Evolutionary conservation across 2,329 filamentous ascomycete species (phyloP).

Genomic region (Nemania sp.): DNA sequence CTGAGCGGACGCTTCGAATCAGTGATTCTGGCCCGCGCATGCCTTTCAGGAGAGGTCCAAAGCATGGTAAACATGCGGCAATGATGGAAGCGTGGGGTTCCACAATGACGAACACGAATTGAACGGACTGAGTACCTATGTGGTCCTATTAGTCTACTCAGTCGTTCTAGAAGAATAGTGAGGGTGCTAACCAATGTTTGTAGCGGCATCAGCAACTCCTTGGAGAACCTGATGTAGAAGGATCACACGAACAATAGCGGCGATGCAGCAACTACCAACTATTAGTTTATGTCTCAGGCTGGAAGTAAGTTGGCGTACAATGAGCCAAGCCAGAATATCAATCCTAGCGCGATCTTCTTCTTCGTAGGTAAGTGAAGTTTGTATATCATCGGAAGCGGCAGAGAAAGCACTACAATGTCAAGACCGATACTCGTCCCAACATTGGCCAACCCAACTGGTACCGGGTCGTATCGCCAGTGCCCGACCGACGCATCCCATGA

Average conservation of each 20-base stretch:
- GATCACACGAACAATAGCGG: conserved; percentile 14
- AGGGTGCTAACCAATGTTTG: too few species aligned
- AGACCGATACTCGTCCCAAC: neutral
- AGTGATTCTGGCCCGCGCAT: conserved; percentile 15
- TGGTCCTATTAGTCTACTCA: too few species aligned
- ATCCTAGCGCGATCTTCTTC: neutral
- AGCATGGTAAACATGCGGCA: conserved; percentile 31
- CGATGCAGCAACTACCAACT: neutral
- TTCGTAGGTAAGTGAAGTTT: neutral
- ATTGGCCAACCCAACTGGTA: neutral
- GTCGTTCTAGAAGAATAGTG: too few species aligned
- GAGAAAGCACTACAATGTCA: neutral
- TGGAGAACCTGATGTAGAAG: too few species aligned
- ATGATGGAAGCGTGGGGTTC: conserved; percentile 38
- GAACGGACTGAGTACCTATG: neutral
- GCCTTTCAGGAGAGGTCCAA: conserved; percentile 18
- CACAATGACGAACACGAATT: conserved; percentile 14
- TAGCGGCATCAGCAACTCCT: too few species aligned
- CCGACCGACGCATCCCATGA: too few species aligned
- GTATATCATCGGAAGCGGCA: neutral
- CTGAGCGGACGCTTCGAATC: conserved; percentile 29
- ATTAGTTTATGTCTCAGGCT: neutral
- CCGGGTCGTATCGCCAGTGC: neutral
- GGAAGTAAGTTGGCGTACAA: neutral
- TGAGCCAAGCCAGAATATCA: neutral